Base-by-base conservation (phyloP, 768 basidiomycete species). In the Nidularia pulvinata region DNA sequence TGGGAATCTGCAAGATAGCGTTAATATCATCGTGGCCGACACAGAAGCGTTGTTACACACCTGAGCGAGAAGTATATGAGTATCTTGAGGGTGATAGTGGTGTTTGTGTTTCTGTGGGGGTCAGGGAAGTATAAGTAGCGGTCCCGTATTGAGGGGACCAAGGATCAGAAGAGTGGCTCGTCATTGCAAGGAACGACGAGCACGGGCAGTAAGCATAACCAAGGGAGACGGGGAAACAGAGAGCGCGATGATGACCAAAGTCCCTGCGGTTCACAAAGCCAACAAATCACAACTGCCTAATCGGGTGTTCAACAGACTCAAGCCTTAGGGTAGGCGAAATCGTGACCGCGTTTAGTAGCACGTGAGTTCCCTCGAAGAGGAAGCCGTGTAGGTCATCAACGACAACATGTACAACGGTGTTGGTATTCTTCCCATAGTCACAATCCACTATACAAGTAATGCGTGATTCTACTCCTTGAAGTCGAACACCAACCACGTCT, bases 131-230 rank as follows among this genome's bases (percentile, higher is more conserved):
- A 60, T 77, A 83, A 0, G 83, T 82, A 16, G 81, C 76, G 45
- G 84, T 82, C 69, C 84, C 85, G 59, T 80, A 80, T 19, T 78
- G 72, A 22, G 85, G 87, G 48, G 88, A 88, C 75, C 85, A 79
- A 19, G 77, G 72, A 58, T 78, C 79, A 53, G 78, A 65, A 56
- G 73, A 69, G 56, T 68, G 61, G 64, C 69, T 74, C 59, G 71
- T 65, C 75, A 75, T 78, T 52, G 55, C 52, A 30, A 55, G 49
- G 48, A 50, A 54, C 34, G 56, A 48, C 51, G 33, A 57, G 55
- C 48, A 56, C 48, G 14, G 46, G 48, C 45, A 35, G 50, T 51
- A 32, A 53, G 48, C 46, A 32, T 52, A 35, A 51, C 46, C 46
- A 25, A 34, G 51, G 55, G 33, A 42, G 49, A 48, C 51, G 32